Evolutionary conservation across 495 filamentous ascomycete genomes (phyloP), one percentile per base, ranked within the genome.

Genomic region (Opeltia flavorubescens): DNA sequence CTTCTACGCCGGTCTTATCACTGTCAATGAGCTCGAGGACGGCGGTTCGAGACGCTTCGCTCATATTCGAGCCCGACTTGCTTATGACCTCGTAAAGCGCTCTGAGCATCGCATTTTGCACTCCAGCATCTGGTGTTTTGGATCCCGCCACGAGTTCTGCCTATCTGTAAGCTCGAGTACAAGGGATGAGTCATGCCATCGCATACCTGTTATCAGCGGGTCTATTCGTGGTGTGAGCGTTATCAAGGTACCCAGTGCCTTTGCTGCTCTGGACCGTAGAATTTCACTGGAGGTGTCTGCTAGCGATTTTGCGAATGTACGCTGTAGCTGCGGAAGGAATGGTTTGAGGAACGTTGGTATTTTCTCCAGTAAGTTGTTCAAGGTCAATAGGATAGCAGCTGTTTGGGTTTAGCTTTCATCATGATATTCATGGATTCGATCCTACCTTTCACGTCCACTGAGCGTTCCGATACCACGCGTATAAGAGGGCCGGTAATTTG

Each of bases 401-500:
- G 25, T 28, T 11, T n/a, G 44, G 13, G 34, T 0, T 20, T 29
- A 39, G 58, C 50, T 55, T 50, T 40, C 26, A 4, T 21, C 0
- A 34, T 40, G 9, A n/a, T 28, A 44, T 26, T 8, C n/a, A 9
- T 2, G 11, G 8, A 4, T 15, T 11, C 20, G 42, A 28, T 35
- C 66, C 50, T 64, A 71, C 72, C 70, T 64, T 93, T 95, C 65
- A 98, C 86, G 42, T 98, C 91, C 1, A 84, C 83, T 2, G 89
- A 95, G 36, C 89, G 76, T 56, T 98, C 91, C 1, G 91, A 95
- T 6, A 96, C 88, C 12, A 98, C 89, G 70, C 91, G 80, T 58
- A 98, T 98, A 24, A 98, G 75, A 11, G 91, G 93, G 59, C 91
- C 91, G 15, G 91, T 96, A 54, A 98, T 95, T 56, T 95, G 87